Evolutionary conservation across 371 early-diverging fungal genomes (phyloP), one percentile per base, ranked within the genome.

Genomic region (Syncephalastrum contaminatum): DNA sequence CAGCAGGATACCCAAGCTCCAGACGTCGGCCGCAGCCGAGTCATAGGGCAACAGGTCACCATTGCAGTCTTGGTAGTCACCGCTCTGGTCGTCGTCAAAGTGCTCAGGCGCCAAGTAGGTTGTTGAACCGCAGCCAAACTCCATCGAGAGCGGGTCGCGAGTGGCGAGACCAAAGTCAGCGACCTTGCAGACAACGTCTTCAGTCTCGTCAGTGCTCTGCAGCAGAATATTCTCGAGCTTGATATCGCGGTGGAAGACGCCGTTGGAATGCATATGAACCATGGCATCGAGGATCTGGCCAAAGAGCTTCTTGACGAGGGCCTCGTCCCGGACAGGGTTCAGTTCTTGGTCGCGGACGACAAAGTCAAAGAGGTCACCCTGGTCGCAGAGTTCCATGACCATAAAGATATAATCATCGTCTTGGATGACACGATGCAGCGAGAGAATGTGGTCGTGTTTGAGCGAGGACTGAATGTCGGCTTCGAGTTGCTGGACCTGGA

Each of bases 151-250:
- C 0, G 76, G 70, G 36, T 89, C 85, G 40, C 83, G 77, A 43
- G 93, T 92, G 21, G 91, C 87, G 19, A 95, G 77, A 12, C 94
- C 94, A 70, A 93, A 94, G 69, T 93, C 93, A 19, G 92, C 87
- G 13, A 94, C 81, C 63, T 92, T 91, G 57, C 89, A 73, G 20
- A 64, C 63, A 19, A 79, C 64, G 46, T 77, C 66, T 14, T 69
- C 69, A 18, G 72, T 70, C 18, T 69, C 61, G 14, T 64, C 66
- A 2, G 62, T 45, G 20, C 54, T 66, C 47, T 68, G 54, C 13
- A 91, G 60, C 6, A 92, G 56, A 19, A 92, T 75, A 59, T 92
- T 92, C 62, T 91, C 93, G 21, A 91, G 86, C 62, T 89, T 89
- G 51, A 89, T 62, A 62, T 92, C 93, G 49, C 93, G 85, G 62